Evolutionary conservation across 139 green algal genomes (phyloP).

Genomic region (Chloropicon primus): DNA sequence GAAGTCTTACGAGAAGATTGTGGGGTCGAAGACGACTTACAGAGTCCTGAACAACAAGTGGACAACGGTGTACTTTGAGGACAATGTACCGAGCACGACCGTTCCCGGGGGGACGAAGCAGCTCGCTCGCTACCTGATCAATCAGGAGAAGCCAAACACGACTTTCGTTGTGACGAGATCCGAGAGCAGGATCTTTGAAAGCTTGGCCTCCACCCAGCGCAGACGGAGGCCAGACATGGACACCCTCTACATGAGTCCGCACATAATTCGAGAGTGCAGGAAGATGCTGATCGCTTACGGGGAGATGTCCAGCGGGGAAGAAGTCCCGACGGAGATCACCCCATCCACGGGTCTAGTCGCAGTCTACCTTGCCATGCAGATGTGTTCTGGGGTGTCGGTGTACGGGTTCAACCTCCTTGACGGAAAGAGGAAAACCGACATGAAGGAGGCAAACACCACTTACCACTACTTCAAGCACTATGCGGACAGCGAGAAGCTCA

Average conservation of each 20-base stretch:
- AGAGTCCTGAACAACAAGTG: slow-evolving; percentile 19
- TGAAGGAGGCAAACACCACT: neutral
- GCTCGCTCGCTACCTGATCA: neutral
- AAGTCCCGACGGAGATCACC: neutral
- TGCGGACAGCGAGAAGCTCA: slow-evolving; percentile 4
- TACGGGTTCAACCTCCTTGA: neutral
- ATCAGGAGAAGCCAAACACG: neutral
- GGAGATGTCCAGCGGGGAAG: neutral
- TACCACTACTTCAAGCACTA: slow-evolving; percentile 10
- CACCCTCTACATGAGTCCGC: neutral
- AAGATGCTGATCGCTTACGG: neutral
- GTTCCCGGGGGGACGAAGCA: neutral
- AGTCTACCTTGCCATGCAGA: neutral
- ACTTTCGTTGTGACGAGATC: neutral
- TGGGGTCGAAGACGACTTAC: slow-evolving; percentile 8
- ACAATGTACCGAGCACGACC: neutral
- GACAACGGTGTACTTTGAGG: slow-evolving; percentile 5
- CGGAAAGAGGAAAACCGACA: neutral
- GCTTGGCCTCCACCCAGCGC: neutral
- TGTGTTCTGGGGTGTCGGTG: neutral
- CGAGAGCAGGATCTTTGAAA: neutral
- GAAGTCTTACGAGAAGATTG: slow-evolving; percentile 6
- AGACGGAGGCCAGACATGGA: neutral
- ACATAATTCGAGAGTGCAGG: neutral
- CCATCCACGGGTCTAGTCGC: neutral